Evolutionary conservation across 495 filamentous ascomycete species (phyloP).

Genomic region (Daldinia caldariorum): DNA sequence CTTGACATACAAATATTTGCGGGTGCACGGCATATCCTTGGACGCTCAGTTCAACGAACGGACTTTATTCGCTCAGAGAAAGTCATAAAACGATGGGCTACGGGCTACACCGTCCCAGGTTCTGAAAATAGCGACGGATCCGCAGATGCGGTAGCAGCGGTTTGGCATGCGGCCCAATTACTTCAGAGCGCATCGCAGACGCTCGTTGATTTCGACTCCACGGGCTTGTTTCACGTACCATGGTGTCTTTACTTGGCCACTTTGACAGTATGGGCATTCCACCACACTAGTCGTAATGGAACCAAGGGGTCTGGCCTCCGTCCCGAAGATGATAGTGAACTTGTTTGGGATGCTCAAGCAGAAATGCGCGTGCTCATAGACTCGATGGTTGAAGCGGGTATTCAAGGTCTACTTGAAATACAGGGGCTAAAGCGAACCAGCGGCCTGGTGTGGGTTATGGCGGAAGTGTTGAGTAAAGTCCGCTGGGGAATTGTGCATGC

Average conservation of each 20-base stretch:
- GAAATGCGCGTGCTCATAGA: slow-evolving; percentile 52
- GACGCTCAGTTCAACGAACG: slow-evolving; percentile 53
- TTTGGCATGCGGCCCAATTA: slow-evolving; percentile 60
- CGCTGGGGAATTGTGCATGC: slow-evolving; percentile 68
- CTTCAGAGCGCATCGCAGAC: slow-evolving; percentile 59
- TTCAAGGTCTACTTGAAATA: slow-evolving; percentile 42
- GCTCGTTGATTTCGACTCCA: slow-evolving; percentile 61
- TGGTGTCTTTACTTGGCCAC: slow-evolving; percentile 68
- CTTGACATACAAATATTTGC: slow-evolving; percentile 66
- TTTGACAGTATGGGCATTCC: slow-evolving; percentile 63
- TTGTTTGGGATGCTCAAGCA: slow-evolving; percentile 53
- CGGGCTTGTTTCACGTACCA: slow-evolving; percentile 64
- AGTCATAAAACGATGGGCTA: slow-evolving; percentile 56
- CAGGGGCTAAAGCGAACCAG: slow-evolving; percentile 46
- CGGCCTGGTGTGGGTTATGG: slow-evolving; percentile 59
- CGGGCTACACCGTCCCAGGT: slow-evolving; percentile 5
- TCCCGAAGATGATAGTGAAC: slow-evolving; percentile 49
- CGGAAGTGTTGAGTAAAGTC: slow-evolving; percentile 61
- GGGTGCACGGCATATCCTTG: slow-evolving; percentile 62
- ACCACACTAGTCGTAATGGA: slow-evolving; percentile 42
- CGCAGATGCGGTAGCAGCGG: slow-evolving; percentile 47
- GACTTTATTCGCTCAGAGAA: slow-evolving; percentile 60
- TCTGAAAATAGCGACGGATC: slow-evolving; percentile 9
- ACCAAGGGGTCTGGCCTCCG: slow-evolving; percentile 18
- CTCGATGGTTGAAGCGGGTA: slow-evolving; percentile 43